Evolutionary conservation across 805 yeast genomes (phyloP), one percentile per base, ranked within the genome.

Genomic region (Barnettozyma californica): DNA sequence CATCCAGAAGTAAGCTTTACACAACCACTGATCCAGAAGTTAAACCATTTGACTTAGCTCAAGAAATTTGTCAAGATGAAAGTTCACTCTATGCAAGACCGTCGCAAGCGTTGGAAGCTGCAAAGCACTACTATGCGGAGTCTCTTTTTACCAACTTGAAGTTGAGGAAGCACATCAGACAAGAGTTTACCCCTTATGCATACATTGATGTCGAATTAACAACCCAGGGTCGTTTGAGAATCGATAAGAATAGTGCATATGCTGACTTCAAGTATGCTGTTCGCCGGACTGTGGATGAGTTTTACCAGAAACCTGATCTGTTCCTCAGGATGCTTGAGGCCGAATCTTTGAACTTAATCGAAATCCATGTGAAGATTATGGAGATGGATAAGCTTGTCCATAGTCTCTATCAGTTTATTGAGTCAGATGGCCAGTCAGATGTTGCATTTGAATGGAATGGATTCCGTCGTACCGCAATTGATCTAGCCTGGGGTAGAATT

Each of bases 321-420:
- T 88, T 86, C 57, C 71, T 94, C 59, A 78, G 95, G 60, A 94
- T 94, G 96, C 68, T 91, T 44, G 91, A 86, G 60, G 99, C 98
- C 2, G 99, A 94, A 64, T 66, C 81, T 6, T 74, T 80, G 54
- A 95, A 95, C 29, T 76, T 87, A 49, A 75, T 87, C 41, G 78
- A 74, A 44, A 75, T 90, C 20, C 77, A 84, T 39, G 76, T 91
- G 34, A 73, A 74, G 36, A 66, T 74, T 57, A 63, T 71, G 9
- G 66, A 71, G 19, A 65, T 62, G 51, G 64, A 62, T 5, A 66
- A 65, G 31, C 68, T 71, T 36, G 57, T 67, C 29, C 79, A 76
- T 39, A 81, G 78, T 53, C 61, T 73, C 46, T 69, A 76, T 50
- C 66, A 72, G 34, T 78, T 81, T 51, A 69, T 86, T 56, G 79